Evolutionary conservation across 768 basidiomycete species (phyloP).

Genomic region (Lyophyllum shimeji): DNA sequence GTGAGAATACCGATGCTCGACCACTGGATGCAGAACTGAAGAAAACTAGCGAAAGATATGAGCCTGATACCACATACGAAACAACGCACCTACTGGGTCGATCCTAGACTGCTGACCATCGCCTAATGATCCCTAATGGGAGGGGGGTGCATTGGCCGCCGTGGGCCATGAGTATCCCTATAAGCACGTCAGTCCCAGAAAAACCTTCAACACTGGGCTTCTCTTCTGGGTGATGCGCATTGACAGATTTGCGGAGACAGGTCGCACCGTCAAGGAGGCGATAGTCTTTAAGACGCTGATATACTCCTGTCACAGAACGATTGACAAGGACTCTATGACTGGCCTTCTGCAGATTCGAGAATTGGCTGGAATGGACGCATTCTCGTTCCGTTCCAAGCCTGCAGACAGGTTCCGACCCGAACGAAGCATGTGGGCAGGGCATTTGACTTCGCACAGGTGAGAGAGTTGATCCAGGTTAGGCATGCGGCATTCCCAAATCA

Average conservation of each 20-base stretch:
- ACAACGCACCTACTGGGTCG: not conserved
- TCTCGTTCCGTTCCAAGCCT: not conserved
- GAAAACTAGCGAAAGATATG: not conserved
- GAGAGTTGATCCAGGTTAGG: not conserved
- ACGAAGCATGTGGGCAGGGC: not conserved
- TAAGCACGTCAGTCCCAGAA: not conserved
- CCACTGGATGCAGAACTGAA: conserved; percentile 11
- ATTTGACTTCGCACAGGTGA: not conserved
- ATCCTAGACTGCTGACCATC: not conserved
- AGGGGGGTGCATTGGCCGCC: not conserved
- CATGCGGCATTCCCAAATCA: not conserved
- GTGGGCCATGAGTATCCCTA: not conserved
- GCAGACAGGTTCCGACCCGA: not conserved
- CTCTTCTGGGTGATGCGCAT: not conserved
- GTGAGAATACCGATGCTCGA: conserved; percentile 6
- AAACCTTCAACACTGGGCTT: not conserved
- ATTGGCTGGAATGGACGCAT: no score
- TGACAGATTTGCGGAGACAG: not conserved
- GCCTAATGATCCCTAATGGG: not conserved
- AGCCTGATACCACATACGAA: no score
- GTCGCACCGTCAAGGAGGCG: not conserved
- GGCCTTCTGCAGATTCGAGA: not conserved
- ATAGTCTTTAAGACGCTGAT: not conserved
- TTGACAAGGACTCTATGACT: not conserved
- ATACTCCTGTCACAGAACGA: not conserved